Conservation (phyloP, 805 yeast species). For the Tetrapisispora namnaoensis region DNA sequence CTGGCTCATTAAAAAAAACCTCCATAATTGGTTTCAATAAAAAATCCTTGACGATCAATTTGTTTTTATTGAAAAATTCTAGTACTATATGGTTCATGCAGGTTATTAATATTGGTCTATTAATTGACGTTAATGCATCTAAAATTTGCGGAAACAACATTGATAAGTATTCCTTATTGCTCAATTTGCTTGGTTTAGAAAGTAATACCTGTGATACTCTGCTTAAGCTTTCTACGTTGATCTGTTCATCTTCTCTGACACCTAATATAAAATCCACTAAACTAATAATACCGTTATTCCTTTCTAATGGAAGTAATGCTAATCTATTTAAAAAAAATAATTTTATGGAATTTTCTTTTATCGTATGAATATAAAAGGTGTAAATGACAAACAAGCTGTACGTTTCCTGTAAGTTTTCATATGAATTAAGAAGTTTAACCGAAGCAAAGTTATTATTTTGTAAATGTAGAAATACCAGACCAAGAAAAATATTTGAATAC, state of each 20-base stretch:
- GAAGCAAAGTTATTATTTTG: conserved; percentile 12
- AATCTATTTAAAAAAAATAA: conserved; percentile 40
- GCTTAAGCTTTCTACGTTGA: conserved; percentile 56
- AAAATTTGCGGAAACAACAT: conserved; percentile 57
- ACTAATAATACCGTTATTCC: conserved; percentile 58
- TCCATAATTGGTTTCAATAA: conserved; percentile 43
- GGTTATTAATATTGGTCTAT: conserved; percentile 50
- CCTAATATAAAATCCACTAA: conserved; percentile 73
- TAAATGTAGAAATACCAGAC: conserved; percentile 33
- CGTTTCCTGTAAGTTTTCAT: conserved; percentile 48
- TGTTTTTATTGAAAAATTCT: conserved; percentile 41
- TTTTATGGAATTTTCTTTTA: conserved; percentile 39
- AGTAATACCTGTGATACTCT: conserved; percentile 58
- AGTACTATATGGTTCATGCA: conserved; percentile 48
- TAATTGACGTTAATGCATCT: conserved; percentile 45
- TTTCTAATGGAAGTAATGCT: conserved; percentile 42
- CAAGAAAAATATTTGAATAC: conserved; percentile 46
- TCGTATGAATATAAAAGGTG: conserved; percentile 44
- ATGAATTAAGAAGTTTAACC: conserved; percentile 23
- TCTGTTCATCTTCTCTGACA: conserved; percentile 53
- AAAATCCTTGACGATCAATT: conserved; percentile 46
- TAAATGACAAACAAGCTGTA: conserved; percentile 55
- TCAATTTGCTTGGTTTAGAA: conserved; percentile 46
- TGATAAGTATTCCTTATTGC: conserved; percentile 42
- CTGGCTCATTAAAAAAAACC: conserved; percentile 26